Evolutionary conservation across 352 stramenopile genomes (phyloP), one percentile per base, ranked within the genome.

Genomic region (Aphanomyces astaci): DNA sequence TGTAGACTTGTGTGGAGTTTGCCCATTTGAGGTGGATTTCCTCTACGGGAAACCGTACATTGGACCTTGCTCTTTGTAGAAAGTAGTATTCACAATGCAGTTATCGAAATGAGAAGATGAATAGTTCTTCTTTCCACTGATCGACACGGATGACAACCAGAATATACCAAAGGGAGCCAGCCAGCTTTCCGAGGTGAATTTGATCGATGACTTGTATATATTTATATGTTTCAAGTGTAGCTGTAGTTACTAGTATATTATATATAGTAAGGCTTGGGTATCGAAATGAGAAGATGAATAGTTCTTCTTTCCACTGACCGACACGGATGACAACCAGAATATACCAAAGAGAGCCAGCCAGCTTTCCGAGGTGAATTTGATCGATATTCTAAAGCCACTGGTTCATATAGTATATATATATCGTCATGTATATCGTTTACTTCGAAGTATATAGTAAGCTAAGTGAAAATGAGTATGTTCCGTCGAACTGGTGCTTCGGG

Each of bases 291-390:
- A 64, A 46, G 56, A 52, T 64, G 19, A 64, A 52, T 51, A 59
- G 51, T 59, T 46, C 56, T 64, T 64, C 56, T 64, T 64, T 64
- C 56, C 56, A 64, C 31, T 64, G 56, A 64, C 52, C 56, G 56
- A 64, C 56, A 64, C 56, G 31, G 56, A 64, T 64, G 31, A 51
- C 32, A 64, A 49, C 31, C 10, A 25, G 56, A 52, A 64, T 19
- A 64, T 64, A 27, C 56, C 56, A 52, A 64, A n/a, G 56, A 36
- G 22, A 40, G 56, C 56, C 56, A 64, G 56, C 56, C 56, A 64
- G 56, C 56, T 64, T 33, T 30, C 56, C 4, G 24, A 11, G 56
- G 56, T 46, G 56, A 49, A 49, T 64, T 64, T 64, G 56, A 64
- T 64, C 56, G 56, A 64, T 64, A 7, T 46, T 0, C 22, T 36